Evolutionary conservation across 1,284 basidiomycete genomes (phyloP).

Genomic region (Singerocomus rubriflavus): DNA sequence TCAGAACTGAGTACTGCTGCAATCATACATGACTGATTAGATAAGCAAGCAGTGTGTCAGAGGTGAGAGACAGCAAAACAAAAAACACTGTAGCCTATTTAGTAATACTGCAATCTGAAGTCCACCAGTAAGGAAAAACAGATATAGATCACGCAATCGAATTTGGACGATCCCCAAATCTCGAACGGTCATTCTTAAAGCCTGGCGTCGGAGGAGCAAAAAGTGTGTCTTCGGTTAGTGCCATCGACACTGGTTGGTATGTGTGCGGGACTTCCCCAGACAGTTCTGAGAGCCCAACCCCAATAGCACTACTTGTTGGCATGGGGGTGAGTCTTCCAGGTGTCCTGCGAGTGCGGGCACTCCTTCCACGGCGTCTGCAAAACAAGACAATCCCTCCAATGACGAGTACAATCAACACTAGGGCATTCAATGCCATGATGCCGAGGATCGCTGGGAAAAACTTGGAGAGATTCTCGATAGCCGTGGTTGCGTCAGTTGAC

Average conservation of each 20-base stretch:
- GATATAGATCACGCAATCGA: constrained; percentile 39
- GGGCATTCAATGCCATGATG: constrained; percentile 68
- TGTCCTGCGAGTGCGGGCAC: constrained; percentile 35
- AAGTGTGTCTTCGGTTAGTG: constrained; percentile 70
- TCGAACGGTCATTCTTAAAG: constrained; percentile 47
- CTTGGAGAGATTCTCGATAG: constrained; percentile 56
- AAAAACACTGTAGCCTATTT: constrained; percentile 3
- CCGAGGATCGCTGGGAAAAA: constrained; percentile 69
- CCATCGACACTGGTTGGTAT: constrained; percentile 74
- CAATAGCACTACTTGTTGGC: constrained; percentile 33
- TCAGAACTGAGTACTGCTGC: neutral
- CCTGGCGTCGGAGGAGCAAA: constrained; percentile 56
- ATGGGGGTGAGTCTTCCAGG: constrained; percentile 55
- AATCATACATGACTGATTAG: constrained; percentile 12
- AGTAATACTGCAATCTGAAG: constrained; percentile 1
- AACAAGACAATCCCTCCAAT: constrained; percentile 50
- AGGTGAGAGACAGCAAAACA: constrained; percentile 1
- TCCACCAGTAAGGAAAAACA: constrained; percentile 2
- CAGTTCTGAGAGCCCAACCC: constrained; percentile 8
- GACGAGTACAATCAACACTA: constrained; percentile 57
- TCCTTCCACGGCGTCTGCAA: constrained; percentile 42
- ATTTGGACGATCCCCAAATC: constrained; percentile 39
- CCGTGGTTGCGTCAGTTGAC: constrained; percentile 52
- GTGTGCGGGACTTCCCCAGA: constrained; percentile 35
- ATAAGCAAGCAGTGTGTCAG: constrained; percentile 1